phyloP scores from a whole-genome alignment of 1,139 yeast genomes.

The Pichia sp. region DNA sequence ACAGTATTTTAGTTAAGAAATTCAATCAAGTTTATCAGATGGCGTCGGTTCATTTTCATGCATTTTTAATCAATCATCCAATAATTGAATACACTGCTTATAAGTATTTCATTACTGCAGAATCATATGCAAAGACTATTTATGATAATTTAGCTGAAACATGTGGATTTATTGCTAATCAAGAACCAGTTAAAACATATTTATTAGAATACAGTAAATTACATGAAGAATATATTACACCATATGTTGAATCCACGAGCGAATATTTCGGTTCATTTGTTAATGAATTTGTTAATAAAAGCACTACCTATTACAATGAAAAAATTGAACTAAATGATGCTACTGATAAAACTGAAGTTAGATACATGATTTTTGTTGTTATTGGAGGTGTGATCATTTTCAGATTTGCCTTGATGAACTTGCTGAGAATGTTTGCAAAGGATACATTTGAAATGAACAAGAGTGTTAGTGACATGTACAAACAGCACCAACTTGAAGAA shows the following conservation, averaged over 20 bases:
- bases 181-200: conserved; percentile 11
- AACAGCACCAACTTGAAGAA: conserved; percentile 5
- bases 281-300: background rate
- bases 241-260: conserved; percentile 7
- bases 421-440: conserved; percentile 16
- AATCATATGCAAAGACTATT: conserved; percentile 2
- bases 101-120: background rate
- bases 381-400: conserved; percentile 17
- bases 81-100: background rate
- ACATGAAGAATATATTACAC: conserved; percentile 9
- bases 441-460: conserved; percentile 23
- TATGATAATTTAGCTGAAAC: background rate
- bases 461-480: conserved; percentile 23
- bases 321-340: background rate
- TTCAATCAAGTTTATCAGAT: background rate
- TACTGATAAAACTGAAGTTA: conserved; percentile 8
- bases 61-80: background rate
- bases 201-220: conserved; percentile 1
- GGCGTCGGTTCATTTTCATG: background rate
- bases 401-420: conserved; percentile 8
- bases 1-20: background rate
- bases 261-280: no score
- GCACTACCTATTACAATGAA: background rate
- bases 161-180: background rate
- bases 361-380: conserved; percentile 15